A percentile compares a stretch with the other conserved stretches of the same genome.
These are phyloP conservation scores for Boechera retrofracta DNA, from an alignment of 345 rosid genomes.

Conservation along the genomic window DNA sequence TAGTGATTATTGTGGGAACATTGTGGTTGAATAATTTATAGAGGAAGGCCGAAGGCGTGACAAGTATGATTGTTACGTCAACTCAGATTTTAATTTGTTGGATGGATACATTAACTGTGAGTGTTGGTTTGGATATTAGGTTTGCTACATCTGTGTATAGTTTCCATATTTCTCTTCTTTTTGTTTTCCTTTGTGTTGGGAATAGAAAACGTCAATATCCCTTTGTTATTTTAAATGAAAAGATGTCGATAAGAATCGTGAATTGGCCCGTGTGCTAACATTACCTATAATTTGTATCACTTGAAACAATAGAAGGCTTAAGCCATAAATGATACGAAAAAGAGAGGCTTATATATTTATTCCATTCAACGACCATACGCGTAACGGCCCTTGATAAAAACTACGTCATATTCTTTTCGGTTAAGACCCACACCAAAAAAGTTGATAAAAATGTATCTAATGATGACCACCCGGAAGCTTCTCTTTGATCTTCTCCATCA, in stretches of 20 bases:
- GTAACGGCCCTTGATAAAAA: not conserved
- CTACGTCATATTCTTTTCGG: not conserved
- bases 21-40: conserved; percentile 19
- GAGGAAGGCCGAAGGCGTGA: conserved; percentile 1
- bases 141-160: not conserved
- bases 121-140: not conserved
- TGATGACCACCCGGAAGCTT: conserved; percentile 55
- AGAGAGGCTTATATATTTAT: not conserved
- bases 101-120: conserved; percentile 16
- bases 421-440: conserved; percentile 2
- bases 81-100: conserved; percentile 4
- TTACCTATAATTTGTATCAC: not conserved
- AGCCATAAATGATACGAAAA: conserved; percentile 24
- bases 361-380: conserved; percentile 4
- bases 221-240: not conserved
- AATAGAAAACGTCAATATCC: conserved; percentile 3
- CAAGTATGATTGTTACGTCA: conserved; percentile 22
- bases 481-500: conserved; percentile 73
- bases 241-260: not conserved
- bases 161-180: not conserved
- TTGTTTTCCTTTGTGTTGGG: not conserved
- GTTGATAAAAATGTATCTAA: not conserved
- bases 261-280: not conserved
- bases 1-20: conserved; percentile 10
- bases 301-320: conserved; percentile 2